Conservation (phyloP, 441 rosid genomes). For the Populus trichocarpa region DNA sequence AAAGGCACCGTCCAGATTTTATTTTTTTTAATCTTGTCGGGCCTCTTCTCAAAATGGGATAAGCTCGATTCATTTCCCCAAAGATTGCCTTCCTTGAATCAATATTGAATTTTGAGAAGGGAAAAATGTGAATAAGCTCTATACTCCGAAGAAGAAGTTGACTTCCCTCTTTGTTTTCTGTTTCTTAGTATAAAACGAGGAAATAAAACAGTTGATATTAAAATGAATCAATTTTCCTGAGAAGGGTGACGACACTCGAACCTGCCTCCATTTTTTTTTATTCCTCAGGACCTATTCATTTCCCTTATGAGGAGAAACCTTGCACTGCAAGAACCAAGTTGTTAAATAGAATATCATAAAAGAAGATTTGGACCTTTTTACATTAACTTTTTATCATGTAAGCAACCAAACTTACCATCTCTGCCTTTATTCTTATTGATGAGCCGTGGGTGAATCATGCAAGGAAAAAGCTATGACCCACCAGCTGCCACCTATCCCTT, state of each 20-base stretch:
- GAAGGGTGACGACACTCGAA: not conserved
- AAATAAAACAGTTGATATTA: not conserved
- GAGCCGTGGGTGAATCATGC: conserved; percentile 36
- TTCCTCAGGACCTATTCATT: not conserved
- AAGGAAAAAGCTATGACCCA: conserved; percentile 10
- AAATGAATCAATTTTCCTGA: not conserved
- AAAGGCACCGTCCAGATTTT: conserved; percentile 15
- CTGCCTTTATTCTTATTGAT: conserved; percentile 15
- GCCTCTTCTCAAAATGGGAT: not conserved
- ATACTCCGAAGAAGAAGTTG: not conserved
- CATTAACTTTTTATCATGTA: not conserved
- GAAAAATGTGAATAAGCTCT: not conserved
- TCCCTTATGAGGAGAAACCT: not conserved
- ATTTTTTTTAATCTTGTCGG: not conserved
- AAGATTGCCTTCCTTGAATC: not conserved
- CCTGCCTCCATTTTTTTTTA: not conserved
- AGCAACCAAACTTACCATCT: not conserved
- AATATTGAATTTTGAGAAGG: not conserved
- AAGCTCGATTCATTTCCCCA: not conserved
- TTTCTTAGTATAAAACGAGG: not conserved
- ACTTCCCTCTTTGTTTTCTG: not conserved
- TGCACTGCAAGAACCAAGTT: not conserved
- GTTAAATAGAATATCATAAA: not conserved
- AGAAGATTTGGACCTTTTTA: not conserved
- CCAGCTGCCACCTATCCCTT: conserved; percentile 8